These are phyloP conservation scores for Aethionema arabicum DNA, from an alignment of 345 rosid species.

Conservation along the genomic window DNA sequence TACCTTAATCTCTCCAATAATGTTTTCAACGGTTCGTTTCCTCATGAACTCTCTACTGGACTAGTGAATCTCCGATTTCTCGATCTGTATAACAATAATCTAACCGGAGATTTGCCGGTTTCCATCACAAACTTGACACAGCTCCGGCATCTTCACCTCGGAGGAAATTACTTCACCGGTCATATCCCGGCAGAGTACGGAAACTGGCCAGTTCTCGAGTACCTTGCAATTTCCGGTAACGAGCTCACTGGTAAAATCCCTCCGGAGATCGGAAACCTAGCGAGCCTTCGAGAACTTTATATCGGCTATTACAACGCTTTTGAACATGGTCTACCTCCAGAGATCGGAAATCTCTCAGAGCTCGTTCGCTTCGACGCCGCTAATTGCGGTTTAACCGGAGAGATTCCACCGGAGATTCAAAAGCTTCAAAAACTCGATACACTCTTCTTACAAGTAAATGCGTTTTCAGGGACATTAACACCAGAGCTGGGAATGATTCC, in stretches of 20 bases:
- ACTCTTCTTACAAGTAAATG: constrained; percentile 75
- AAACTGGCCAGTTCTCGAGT: constrained; percentile 57
- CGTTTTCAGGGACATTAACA: constrained; percentile 54
- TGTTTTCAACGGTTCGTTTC: constrained; percentile 63
- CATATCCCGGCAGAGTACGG: constrained; percentile 66
- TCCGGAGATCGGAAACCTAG: constrained; percentile 67
- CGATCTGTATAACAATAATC: constrained; percentile 84
- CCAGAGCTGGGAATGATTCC: constrained; percentile 52
- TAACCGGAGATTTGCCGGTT: constrained; percentile 68
- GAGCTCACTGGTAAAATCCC: constrained; percentile 67
- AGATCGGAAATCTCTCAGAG: constrained; percentile 67
- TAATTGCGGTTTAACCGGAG: constrained; percentile 56
- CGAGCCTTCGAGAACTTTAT: constrained; percentile 58
- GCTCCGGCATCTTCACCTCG: constrained; percentile 71
- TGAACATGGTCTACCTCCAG: constrained; percentile 60
- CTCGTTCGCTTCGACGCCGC: constrained; percentile 73
- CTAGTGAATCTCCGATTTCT: constrained; percentile 61
- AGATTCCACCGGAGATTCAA: constrained; percentile 59
- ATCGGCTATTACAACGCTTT: constrained; percentile 76
- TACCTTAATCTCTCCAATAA: constrained; percentile 74
- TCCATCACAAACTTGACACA: constrained; percentile 49
- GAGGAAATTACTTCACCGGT: constrained; percentile 74
- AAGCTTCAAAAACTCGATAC: constrained; percentile 74
- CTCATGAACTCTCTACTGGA: constrained; percentile 44
- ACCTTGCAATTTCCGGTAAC: constrained; percentile 73